Percentiles rank a stretch among this genome's conserved stretches.
Conservation (phyloP, 129 eudicot genomes). For the Lactuca sativa region DNA sequence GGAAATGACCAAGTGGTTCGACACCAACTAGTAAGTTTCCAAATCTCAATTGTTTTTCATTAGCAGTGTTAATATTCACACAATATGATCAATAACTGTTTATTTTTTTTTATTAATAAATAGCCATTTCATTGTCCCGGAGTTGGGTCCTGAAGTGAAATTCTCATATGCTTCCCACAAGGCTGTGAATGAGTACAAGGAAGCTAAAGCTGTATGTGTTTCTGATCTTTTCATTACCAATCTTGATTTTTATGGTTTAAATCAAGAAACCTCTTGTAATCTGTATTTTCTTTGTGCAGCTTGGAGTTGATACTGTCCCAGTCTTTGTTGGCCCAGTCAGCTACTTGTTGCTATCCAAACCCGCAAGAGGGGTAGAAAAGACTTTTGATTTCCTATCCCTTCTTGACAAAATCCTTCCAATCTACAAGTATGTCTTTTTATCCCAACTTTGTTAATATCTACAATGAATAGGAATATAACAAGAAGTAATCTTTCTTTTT, state of each 20-base stretch:
- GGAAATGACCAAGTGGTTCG: conserved; percentile 99
- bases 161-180: conserved; percentile 98
- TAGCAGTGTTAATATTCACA: not conserved
- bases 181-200: conserved; percentile 98
- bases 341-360: conserved; percentile 86
- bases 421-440: conserved; percentile 67
- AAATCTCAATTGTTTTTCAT: not conserved
- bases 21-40: conserved; percentile 98
- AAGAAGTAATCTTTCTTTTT: conserved; percentile 9
- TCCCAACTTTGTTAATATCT: not conserved
- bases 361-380: conserved; percentile 97
- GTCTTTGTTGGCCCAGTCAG: conserved; percentile 97
- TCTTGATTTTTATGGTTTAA: not conserved
- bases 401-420: conserved; percentile 83
- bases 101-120: conserved; percentile 24
- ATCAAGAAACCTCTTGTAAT: not conserved
- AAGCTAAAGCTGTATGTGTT: conserved; percentile 88
- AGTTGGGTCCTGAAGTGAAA: conserved; percentile 90
- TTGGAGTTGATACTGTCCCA: conserved; percentile 93
- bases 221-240: conserved; percentile 8
- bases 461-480: conserved; percentile 1
- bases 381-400: conserved; percentile 82
- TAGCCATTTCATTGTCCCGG: conserved; percentile 99
- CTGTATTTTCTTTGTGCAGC: conserved; percentile 45
- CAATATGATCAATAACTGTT: not conserved